Evolutionary conservation across 2,329 filamentous ascomycete genomes (phyloP).

Genomic region (Colletotrichum echinochloae): DNA sequence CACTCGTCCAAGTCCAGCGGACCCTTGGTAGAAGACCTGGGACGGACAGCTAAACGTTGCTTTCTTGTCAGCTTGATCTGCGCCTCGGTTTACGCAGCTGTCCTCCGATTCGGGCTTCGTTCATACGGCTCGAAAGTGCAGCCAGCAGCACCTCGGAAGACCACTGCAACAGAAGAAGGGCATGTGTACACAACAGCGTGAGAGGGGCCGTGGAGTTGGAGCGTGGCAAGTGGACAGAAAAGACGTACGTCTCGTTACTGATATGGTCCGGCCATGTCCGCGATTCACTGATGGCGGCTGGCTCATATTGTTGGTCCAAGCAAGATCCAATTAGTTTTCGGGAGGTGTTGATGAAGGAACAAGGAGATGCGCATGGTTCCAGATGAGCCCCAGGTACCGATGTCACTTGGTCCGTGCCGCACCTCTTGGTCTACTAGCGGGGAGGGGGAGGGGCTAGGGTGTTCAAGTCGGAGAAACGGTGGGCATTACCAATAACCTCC

Average conservation of each 20-base stretch:
- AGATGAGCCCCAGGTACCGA: neutral
- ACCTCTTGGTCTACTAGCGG: neutral
- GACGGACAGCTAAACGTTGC: constrained; percentile 61
- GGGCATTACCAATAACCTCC: neutral
- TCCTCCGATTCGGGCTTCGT: neutral
- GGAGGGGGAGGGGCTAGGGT: neutral
- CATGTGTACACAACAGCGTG: neutral
- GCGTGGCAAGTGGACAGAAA: too few relatives aligned
- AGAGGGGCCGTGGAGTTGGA: neutral
- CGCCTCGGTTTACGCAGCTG: neutral
- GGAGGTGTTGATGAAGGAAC: constrained; percentile 5
- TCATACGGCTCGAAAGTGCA: neutral
- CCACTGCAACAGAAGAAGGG: neutral
- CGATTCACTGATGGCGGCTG: constrained; percentile 29
- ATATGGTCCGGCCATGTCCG: constrained; percentile 38
- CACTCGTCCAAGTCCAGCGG: constrained; percentile 84
- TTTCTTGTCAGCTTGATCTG: neutral
- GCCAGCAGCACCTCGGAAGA: neutral
- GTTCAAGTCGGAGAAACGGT: neutral
- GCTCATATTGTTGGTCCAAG: constrained; percentile 17
- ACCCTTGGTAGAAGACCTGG: constrained; percentile 79
- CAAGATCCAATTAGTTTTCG: neutral
- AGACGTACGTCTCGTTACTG: constrained; percentile 35
- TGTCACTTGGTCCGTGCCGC: constrained; percentile 15
- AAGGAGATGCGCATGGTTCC: neutral